A percentile compares a stretch with the other conserved stretches of the same genome.
phyloP scores from a whole-genome alignment of 768 basidiomycete species.

The Amanita muscaria region DNA sequence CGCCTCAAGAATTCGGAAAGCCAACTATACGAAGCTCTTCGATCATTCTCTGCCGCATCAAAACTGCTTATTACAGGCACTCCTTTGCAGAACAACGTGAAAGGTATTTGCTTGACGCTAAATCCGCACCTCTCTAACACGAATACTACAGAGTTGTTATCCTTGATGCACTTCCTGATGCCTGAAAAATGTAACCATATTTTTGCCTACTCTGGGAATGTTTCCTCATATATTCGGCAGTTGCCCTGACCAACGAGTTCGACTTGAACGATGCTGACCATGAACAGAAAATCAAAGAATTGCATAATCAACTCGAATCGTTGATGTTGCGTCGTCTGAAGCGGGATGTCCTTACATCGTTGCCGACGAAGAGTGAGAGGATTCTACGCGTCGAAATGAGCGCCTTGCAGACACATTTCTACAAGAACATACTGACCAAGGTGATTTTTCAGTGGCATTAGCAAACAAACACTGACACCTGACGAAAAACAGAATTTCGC shows the following conservation, averaged over 20 bases:
- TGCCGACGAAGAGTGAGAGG: slow-evolving; percentile 97
- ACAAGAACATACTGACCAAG: slow-evolving; percentile 97
- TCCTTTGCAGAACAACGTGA: slow-evolving; percentile 97
- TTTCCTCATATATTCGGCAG: slow-evolving; percentile 27
- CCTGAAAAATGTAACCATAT: slow-evolving; percentile 83
- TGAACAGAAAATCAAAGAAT: slow-evolving; percentile 89
- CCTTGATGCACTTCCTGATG: slow-evolving; percentile 99
- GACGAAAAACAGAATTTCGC: slow-evolving; percentile 72
- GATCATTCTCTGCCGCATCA: slow-evolving; percentile 80
- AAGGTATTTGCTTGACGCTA: slow-evolving; percentile 46
- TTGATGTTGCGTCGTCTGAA: slow-evolving; percentile 94
- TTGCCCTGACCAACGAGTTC: slow-evolving; percentile 90
- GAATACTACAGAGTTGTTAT: slow-evolving; percentile 64
- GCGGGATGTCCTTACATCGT: slow-evolving; percentile 89
- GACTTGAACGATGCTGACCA: slow-evolving; percentile 91
- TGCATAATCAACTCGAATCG: slow-evolving; percentile 86
- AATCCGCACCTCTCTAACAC: background rate
- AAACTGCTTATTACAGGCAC: slow-evolving; percentile 98
- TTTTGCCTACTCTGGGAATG: background rate
- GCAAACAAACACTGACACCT: slow-evolving; percentile 5
- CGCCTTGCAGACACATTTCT: slow-evolving; percentile 92
- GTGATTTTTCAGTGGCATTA: slow-evolving; percentile 28
- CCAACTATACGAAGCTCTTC: slow-evolving; percentile 90
- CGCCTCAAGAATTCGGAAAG: slow-evolving; percentile 97
- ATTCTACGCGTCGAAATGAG: slow-evolving; percentile 98